A percentile compares a stretch with the other conserved stretches of the same genome.
Conservation (phyloP, 1,284 basidiomycete species). For the Gomphus bonarii region DNA sequence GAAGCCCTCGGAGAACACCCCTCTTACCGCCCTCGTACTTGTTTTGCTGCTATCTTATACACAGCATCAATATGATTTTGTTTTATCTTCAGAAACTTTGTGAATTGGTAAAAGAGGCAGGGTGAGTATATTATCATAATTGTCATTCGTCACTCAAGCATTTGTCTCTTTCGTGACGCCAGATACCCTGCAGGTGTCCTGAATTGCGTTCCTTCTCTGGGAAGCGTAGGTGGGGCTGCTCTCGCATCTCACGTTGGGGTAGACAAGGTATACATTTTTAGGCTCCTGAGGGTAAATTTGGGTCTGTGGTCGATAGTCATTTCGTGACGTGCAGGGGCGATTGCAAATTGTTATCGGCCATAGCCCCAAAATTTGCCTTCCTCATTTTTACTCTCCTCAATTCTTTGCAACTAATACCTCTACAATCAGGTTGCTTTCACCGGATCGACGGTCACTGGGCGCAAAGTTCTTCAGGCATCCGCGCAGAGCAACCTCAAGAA, state of each 20-base stretch:
- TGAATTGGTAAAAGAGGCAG: conserved; percentile 70
- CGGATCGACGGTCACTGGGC: conserved; percentile 80
- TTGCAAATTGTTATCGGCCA: too few species aligned
- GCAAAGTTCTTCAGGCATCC: conserved; percentile 85
- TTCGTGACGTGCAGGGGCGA: too few species aligned
- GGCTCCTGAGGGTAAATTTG: background rate
- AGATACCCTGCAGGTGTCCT: conserved; percentile 92
- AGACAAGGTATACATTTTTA: conserved; percentile 43
- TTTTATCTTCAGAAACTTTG: conserved; percentile 53
- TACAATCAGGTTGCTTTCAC: conserved; percentile 54
- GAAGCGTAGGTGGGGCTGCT: conserved; percentile 76
- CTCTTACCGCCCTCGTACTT: conserved; percentile 74
- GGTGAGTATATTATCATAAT: conserved; percentile 32
- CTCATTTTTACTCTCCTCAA: background rate
- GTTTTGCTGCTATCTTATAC: conserved; percentile 2
- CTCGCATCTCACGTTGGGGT: conserved; percentile 69
- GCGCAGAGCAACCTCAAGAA: conserved; percentile 92
- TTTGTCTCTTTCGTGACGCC: conserved; percentile 18
- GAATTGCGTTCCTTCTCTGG: conserved; percentile 80
- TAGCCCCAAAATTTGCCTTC: too few species aligned
- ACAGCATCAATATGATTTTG: conserved; percentile 5
- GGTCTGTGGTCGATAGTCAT: too few species aligned
- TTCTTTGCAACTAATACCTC: background rate
- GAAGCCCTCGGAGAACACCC: conserved; percentile 90
- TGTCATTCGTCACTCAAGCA: conserved; percentile 12